Base-by-base conservation (phyloP, 805 yeast species). In the Yarrowia deformans region DNA sequence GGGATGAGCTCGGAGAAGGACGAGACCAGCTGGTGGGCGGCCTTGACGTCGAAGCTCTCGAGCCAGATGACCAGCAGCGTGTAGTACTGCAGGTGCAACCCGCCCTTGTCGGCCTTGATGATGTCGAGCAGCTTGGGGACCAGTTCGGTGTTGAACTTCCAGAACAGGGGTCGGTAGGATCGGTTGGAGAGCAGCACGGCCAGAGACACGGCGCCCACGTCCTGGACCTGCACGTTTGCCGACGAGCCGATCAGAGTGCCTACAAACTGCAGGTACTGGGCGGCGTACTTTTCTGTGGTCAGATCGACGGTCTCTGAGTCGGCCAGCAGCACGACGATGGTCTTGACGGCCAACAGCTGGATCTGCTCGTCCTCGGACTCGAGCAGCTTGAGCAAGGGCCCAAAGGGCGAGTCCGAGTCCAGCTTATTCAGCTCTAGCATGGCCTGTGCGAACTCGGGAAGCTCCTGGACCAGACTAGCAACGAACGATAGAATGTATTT, bases 51-150 rank as follows among this genome's bases (percentile, higher is more conserved):
- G 80, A 94, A 95, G 4, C 97, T 87, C 71, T 92, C 82, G 67
- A 93, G 82, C 99, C 99, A 95, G 58, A 91, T 81, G 29, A 89
- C 83, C 76, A 95, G 83, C 72, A 94, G 84, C 7, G 89, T 83
- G 74, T 90, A 86, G 80, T 95, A 95, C 77, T 90, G 93, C 73
- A 92, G 84, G 81, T 95, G 99, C 71, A 93, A 83, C 70, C 87
- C 88, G 46, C 84, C 78, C 70, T 72, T 73, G 70, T 80, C 79
- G 67, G 80, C 79, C 69, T 76, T 77, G 72, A 88, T 79, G 55
- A 86, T 81, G 69, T 77, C 79, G 70, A 86, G 79, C 43, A 89
- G 74, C 0, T 83, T 80, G 9, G 88, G 88, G 58, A 88, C 77
- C 66, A 80, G 80, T 52, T 81, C 79, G 5, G 76, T 72, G 69